phyloP scores from a whole-genome alignment of 2,329 filamentous ascomycete genomes.

The Myriosclerotinia scirpicola region DNA sequence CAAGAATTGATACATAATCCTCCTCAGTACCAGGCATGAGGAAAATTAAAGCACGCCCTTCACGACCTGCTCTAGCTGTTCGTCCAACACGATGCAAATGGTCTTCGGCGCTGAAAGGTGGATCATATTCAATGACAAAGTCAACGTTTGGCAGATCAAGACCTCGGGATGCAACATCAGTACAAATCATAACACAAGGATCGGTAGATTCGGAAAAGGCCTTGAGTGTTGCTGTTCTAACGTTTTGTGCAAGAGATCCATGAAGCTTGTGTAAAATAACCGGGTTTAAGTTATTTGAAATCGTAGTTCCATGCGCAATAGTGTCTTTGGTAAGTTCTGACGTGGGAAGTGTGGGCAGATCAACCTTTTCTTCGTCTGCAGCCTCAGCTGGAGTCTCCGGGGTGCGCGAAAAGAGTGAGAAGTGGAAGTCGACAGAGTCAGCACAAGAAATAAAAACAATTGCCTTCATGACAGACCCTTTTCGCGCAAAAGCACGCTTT shows the following conservation, averaged over 20 bases:
- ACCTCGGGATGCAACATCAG: conserved; percentile 92
- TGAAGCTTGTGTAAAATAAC: conserved; percentile 86
- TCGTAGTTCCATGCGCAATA: conserved; percentile 66
- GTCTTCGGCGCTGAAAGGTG: conserved; percentile 88
- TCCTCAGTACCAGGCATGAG: conserved; percentile 89
- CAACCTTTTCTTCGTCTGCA: conserved; percentile 38
- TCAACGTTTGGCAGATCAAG: conserved; percentile 95
- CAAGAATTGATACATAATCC: conserved; percentile 68
- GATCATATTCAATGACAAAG: conserved; percentile 93
- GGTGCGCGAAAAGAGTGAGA: conserved; percentile 65
- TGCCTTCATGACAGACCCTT: conserved; percentile 91
- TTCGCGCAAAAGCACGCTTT: conserved; percentile 82
- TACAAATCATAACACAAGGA: conserved; percentile 84
- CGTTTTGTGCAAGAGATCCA: conserved; percentile 83
- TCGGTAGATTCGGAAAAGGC: conserved; percentile 73
- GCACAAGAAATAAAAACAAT: conserved; percentile 97
- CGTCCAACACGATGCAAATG: conserved; percentile 93
- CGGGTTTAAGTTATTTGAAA: conserved; percentile 74
- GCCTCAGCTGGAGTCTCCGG: conserved; percentile 40
- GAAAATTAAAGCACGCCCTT: conserved; percentile 86
- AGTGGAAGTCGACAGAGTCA: conserved; percentile 96
- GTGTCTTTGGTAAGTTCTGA: conserved; percentile 54
- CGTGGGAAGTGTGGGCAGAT: conserved; percentile 37
- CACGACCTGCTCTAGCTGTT: conserved; percentile 86
- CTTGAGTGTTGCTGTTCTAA: conserved; percentile 81